Conservation (phyloP, 768 basidiomycete genomes). For the Udeniomyces megalosporus region DNA sequence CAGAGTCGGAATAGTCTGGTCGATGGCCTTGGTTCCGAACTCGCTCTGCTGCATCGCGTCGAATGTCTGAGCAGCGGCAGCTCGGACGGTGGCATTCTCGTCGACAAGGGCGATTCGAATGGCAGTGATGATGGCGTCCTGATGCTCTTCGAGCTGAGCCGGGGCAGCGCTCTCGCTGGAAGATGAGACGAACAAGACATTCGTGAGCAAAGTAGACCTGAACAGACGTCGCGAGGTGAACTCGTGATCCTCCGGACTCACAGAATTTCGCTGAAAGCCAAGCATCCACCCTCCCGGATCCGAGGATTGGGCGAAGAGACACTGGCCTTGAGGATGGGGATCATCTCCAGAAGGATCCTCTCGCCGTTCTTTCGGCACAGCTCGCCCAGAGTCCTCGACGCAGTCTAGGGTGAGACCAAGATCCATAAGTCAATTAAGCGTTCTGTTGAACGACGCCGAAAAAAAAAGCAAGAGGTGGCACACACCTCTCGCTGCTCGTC, state of each 20-base stretch:
- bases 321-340: slow-evolving; percentile 51
- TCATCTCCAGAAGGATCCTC: slow-evolving; percentile 64
- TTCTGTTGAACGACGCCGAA: background rate
- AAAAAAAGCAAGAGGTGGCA: background rate
- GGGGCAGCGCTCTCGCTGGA: slow-evolving; percentile 67
- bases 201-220: background rate
- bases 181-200: slow-evolving; percentile 8
- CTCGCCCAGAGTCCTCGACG: slow-evolving; percentile 71
- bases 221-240: background rate
- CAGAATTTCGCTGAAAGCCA: slow-evolving; percentile 79
- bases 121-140: slow-evolving; percentile 71
- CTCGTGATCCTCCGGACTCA: slow-evolving; percentile 32
- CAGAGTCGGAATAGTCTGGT: slow-evolving; percentile 88
- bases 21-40: slow-evolving; percentile 78
- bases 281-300: slow-evolving; percentile 68
- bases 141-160: slow-evolving; percentile 66
- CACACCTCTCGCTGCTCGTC: slow-evolving; percentile 77
- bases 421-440: too few species aligned
- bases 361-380: slow-evolving; percentile 92
- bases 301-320: slow-evolving; percentile 38
- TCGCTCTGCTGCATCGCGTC: slow-evolving; percentile 75
- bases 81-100: slow-evolving; percentile 63
- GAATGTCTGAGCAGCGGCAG: slow-evolving; percentile 76
- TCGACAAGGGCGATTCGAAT: slow-evolving; percentile 77
- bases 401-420: too few species aligned